Base-by-base conservation (phyloP, 108 stramenopile species). In the Cyclotella kingstonii region DNA sequence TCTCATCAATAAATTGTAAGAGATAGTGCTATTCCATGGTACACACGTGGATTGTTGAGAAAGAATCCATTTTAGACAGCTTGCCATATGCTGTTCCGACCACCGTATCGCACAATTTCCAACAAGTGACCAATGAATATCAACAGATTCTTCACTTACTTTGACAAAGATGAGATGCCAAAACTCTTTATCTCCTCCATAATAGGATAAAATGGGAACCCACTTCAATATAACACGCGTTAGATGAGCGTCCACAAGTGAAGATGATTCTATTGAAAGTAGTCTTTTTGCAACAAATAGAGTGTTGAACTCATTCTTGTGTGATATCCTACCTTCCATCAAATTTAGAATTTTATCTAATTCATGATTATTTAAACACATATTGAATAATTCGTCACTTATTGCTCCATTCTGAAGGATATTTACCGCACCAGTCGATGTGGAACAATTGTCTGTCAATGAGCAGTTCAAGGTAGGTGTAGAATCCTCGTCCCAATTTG, bases 1-100 rank as follows among this genome's bases (percentile, higher is more conserved):
- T 33, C 79, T 60, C 9, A 82, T 46, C 12, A 64, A 14, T 27
- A 73, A 60, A 5, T 27, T 49, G 21, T 70, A 34, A 35, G 73
- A 70, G 18, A 66, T 49, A 34, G 3, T 22, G 31, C 44, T 60
- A 18, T 43, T 66, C 30, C 36, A 38, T 41, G 33, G 11, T 6
- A 30, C 48, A 35, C 29, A 10, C 12, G 33, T 43, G 19, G 40
- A 27, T 28, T 61, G 55, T 22, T 67, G 49, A 14, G 53, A 40
- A 1, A 81, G 22, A 25, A 83, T 64, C 82, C 85, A 87, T 15
- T 48, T 19, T 15, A 68, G 67, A 35, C 85, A 87, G 17, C 30
- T 51, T n/a, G 43, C 14, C 19, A 81, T 48, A 39, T 74, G 79
- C 1, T 61, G 41, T 9, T 66, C 48, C 6, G 68, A 49, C 84